Evolutionary conservation across 768 basidiomycete species (phyloP).

Genomic region (Kwoniella dendrophila): DNA sequence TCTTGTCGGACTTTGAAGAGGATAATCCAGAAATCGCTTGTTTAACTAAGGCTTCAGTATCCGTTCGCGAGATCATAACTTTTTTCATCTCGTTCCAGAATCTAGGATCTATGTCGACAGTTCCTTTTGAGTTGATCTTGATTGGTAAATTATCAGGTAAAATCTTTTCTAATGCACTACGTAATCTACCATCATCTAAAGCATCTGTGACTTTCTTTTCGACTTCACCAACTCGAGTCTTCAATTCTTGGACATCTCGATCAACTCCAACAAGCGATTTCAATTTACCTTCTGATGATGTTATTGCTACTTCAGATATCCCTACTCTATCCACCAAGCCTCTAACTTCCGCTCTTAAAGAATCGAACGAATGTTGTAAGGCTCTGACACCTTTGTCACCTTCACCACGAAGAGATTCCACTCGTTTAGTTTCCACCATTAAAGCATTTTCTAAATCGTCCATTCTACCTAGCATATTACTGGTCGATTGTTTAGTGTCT

Average conservation of each 20-base stretch:
- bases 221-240: slow-evolving; percentile 43
- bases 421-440: slow-evolving; percentile 18
- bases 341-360: slow-evolving; percentile 18
- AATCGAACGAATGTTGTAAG: slow-evolving; percentile 12
- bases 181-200: slow-evolving; percentile 48
- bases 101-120: slow-evolving; percentile 54
- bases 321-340: slow-evolving; percentile 18
- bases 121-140: slow-evolving; percentile 34
- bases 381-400: slow-evolving; percentile 13
- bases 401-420: slow-evolving; percentile 9
- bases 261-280: slow-evolving; percentile 22
- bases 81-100: slow-evolving; percentile 59
- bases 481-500: slow-evolving; percentile 17
- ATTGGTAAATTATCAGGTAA: slow-evolving; percentile 57
- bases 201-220: slow-evolving; percentile 47
- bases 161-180: slow-evolving; percentile 53
- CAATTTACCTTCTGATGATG: neutral
- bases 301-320: slow-evolving; percentile 8
- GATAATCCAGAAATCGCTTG: slow-evolving; percentile 25
- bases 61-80: slow-evolving; percentile 51
- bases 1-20: neutral
- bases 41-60: slow-evolving; percentile 41
- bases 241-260: slow-evolving; percentile 37
- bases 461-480: slow-evolving; percentile 17
- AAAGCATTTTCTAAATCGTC: slow-evolving; percentile 30